phyloP scores from a whole-genome alignment of 208 protist species.

The Wallacemonas collosoma region DNA sequence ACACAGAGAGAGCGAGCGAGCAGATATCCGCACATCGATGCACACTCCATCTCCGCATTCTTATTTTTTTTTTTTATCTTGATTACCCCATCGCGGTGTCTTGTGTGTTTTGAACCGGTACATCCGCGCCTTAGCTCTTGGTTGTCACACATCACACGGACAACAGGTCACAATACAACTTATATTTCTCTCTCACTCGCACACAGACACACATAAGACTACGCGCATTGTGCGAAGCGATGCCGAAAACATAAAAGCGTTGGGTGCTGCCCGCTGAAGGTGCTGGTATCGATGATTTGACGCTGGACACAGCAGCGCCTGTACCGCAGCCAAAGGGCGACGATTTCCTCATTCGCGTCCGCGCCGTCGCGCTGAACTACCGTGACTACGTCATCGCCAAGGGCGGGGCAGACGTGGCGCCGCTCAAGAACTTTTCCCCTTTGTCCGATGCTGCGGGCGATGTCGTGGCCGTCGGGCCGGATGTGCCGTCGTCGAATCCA shows the following conservation, averaged over 20 bases:
- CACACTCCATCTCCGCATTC: too few species aligned
- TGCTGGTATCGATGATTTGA: slow-evolving; percentile 22
- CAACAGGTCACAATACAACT: too few species aligned
- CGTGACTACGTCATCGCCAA: slow-evolving; percentile 30
- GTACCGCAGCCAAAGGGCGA: slow-evolving; percentile 20
- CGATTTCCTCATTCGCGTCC: slow-evolving; percentile 28
- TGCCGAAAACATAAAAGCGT: slow-evolving; percentile 16
- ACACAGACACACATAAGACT: too few species aligned
- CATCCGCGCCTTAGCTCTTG: too few species aligned
- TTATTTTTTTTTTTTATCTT: too few species aligned
- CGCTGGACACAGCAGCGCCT: slow-evolving; percentile 15
- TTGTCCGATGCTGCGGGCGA: slow-evolving; percentile 32
- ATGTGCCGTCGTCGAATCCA: neutral
- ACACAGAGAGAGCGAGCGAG: too few species aligned
- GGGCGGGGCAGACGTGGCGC: slow-evolving; percentile 12
- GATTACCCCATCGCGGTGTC: too few species aligned
- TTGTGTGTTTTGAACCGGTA: too few species aligned
- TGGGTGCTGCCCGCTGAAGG: slow-evolving; percentile 38
- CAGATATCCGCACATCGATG: too few species aligned
- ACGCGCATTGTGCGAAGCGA: neutral
- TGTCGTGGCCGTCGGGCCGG: slow-evolving; percentile 20
- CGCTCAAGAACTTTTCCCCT: slow-evolving; percentile 25
- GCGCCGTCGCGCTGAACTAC: slow-evolving; percentile 32
- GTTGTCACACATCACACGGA: too few species aligned
- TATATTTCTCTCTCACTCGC: too few species aligned